Evolutionary conservation across 768 basidiomycete species (phyloP), one percentile per base, ranked within the genome.

Genomic region (Hygrophoropsis aurantiaca): DNA sequence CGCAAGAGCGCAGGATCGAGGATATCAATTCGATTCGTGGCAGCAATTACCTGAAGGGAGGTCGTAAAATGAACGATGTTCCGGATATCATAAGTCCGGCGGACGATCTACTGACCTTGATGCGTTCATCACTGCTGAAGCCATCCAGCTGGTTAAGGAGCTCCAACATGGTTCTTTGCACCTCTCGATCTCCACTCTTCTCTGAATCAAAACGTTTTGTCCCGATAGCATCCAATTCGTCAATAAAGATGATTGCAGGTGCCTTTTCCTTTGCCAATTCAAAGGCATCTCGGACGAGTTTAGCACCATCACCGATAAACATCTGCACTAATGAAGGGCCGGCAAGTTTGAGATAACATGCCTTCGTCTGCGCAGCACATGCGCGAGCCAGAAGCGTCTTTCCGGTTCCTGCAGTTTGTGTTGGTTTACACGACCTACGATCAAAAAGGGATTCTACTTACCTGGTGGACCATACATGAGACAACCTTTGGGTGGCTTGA

Each of bases 161-260:
- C 65, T 99, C 97, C 61, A 99, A 75, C 97, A 99, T 99, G n/a
- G 97, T 99, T 52, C 97, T 75, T 68, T 99, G 97, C n/a, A 99
- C 97, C 65, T 99, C 97, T 64, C 97, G 82, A 68, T 99, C 97
- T 52, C 97, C 97, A 59, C 91, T 91, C 79, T 98, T 99, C 69
- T 98, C 95, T 15, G 90, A 94, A 61, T 99, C 97, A 62, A 98
- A 98, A 7, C 97, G 89, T 66, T 97, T 97, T 10, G 95, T 98
- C 34, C 95, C 95, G 57, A 98, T 95, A n/a, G 94, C 94, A 65
- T 98, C 95, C 62, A 98, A 68, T 62, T 98, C 95, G 59, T 98
- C 95, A 54, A 97, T 97, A 71, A 97, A 97, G 67, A 98, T 97
- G 66, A 97, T 97, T n/a, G 94, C 89, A 5, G 94, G 94, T 2